Evolutionary conservation across 306 rosid genomes (phyloP), one percentile per base, ranked within the genome.

Genomic region (Geum urbanum): DNA sequence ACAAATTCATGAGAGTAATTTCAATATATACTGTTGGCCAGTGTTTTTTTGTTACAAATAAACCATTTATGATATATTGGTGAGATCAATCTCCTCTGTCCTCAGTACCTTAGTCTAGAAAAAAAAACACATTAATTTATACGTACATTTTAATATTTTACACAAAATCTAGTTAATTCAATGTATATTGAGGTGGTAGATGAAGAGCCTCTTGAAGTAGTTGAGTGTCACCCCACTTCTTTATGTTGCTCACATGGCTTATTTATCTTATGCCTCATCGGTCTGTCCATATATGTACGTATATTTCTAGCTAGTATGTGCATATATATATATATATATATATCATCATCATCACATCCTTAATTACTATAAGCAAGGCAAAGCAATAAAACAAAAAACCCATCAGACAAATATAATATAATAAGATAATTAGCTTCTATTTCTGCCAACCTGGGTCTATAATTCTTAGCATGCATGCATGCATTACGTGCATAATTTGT

Each of bases 161-260:
- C 20, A 35, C 45, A 35, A 59, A 32, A 5, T 24, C 0, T 22
- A 13, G 18, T 59, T 35, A 7, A 6, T 47, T 66, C 19, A 66
- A 66, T 15, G 41, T 1, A 7, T 56, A 47, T 6, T 24, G 56
- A 66, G 44, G 70, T 27, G 55, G 44, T 39, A 56, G 49, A 56
- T 20, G 64, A 22, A 43, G 32, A 43, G 45, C 66, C 49, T 22
- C 19, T 56, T 64, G 10, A 19, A 27, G 69, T 72, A 41, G 77
- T 67, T 65, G 61, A 66, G 45, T 72, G 60, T 56, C 64, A 61
- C 74, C 78, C 71, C 82, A 73, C 71, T 22, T 4, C 73, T 62
- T 78, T 78, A 69, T 52, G 72, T 15, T 55, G 64, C 39, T 27
- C 82, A 73, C 78, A 68, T 78, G 82, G 71, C 27, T 35, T 53